Percentiles rank a stretch among this genome's conserved stretches.
Evolutionary conservation across 805 yeast species (phyloP).

Genomic region (Tetrapisispora phaffii): DNA sequence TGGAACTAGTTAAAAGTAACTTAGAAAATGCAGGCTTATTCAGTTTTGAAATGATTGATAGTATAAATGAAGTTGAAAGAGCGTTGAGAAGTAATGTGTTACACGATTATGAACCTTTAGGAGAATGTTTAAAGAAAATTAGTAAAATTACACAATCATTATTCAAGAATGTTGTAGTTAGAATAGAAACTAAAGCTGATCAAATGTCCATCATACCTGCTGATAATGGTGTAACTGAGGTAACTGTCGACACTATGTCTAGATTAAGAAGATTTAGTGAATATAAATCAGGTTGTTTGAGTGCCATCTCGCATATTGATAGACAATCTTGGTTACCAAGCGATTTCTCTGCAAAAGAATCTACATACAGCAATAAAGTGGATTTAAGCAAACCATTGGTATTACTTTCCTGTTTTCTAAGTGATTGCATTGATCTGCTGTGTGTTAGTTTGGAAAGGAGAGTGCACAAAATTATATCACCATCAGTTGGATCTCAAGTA

Average conservation of each 20-base stretch:
- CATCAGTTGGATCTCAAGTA: constrained; percentile 18
- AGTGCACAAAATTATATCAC: constrained; percentile 30
- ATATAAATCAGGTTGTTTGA: constrained; percentile 40
- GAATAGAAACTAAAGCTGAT: constrained; percentile 43
- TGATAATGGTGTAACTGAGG: constrained; percentile 63
- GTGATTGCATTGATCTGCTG: constrained; percentile 72
- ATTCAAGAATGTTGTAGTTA: constrained; percentile 48
- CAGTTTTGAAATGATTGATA: constrained; percentile 51
- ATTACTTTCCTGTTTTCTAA: constrained; percentile 53
- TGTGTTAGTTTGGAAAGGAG: constrained; percentile 54
- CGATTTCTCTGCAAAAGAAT: constrained; percentile 31
- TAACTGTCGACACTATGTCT: constrained; percentile 64
- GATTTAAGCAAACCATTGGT: constrained; percentile 30
- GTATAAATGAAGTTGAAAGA: constrained; percentile 30
- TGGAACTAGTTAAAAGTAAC: constrained; percentile 33
- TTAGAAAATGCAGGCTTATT: constrained; percentile 41
- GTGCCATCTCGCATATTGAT: constrained; percentile 41
- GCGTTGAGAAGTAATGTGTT: constrained; percentile 25
- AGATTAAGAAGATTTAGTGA: constrained; percentile 56
- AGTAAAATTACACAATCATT: constrained; percentile 30
- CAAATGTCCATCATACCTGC: constrained; percentile 42
- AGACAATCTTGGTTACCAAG: constrained; percentile 63
- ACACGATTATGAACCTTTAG: constrained; percentile 15
- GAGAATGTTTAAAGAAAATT: constrained; percentile 19
- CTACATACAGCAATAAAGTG: constrained; percentile 12